Evolutionary conservation across 2,329 filamentous ascomycete genomes (phyloP).

Genomic region (Arthroderma uncinatum): DNA sequence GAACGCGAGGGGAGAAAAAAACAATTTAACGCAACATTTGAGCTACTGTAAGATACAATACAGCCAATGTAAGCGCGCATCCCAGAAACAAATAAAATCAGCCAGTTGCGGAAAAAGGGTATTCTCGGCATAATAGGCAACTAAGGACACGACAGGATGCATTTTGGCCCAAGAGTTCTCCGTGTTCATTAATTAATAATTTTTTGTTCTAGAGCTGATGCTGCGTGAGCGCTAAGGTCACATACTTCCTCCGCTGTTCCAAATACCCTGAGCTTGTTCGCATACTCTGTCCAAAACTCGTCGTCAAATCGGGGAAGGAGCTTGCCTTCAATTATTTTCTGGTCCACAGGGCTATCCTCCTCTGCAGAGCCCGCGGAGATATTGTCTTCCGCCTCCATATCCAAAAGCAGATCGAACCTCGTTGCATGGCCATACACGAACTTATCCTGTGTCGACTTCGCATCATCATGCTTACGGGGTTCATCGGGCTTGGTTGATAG

Average conservation of each 20-base stretch:
- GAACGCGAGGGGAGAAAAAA: not conserved
- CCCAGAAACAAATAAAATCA: not conserved
- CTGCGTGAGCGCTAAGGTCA: slow-evolving; percentile 11
- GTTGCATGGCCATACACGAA: slow-evolving; percentile 22
- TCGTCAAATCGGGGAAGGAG: slow-evolving; percentile 43
- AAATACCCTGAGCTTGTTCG: slow-evolving; percentile 50
- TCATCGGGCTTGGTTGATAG: not conserved
- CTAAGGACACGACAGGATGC: not conserved
- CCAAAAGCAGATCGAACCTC: slow-evolving; percentile 22
- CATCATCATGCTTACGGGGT: not conserved
- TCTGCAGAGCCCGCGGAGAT: not conserved
- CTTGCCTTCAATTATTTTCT: slow-evolving; percentile 26
- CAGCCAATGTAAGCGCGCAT: not conserved
- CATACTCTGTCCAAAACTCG: slow-evolving; percentile 48
- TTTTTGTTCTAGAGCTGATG: not conserved
- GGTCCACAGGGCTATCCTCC: not conserved
- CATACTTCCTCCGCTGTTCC: slow-evolving; percentile 46
- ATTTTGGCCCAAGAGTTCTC: not conserved
- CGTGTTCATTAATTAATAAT: not conserved
- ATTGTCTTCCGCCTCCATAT: slow-evolving; percentile 11
- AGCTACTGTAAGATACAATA: not conserved
- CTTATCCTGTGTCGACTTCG: not conserved
- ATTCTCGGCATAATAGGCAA: slow-evolving; percentile 4
- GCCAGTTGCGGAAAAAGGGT: not conserved
- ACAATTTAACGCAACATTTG: not conserved